Evolutionary conservation across 2,329 filamentous ascomycete genomes (phyloP), one percentile per base, ranked within the genome.

Genomic region (Arthrobotrys megalospora): DNA sequence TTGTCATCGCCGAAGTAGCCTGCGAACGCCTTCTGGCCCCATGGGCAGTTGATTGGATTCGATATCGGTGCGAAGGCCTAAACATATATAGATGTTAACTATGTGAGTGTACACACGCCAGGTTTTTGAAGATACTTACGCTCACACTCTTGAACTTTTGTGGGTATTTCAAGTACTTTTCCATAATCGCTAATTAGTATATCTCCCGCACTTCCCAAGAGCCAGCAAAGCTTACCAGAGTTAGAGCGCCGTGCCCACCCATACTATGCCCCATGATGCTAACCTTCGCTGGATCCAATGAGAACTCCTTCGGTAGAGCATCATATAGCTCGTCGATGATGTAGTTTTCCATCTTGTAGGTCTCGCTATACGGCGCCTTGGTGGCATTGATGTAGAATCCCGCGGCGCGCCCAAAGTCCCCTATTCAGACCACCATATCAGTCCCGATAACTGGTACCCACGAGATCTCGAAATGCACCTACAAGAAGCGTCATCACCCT

Each of bases 291-390:
- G 85, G 83, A 84, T 98, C 95, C 34, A 99, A 87, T 34, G 89
- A 87, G 85, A 94, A 97, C 28, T 89, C 88, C 34, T 85, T 85
- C 85, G 94, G 96, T 24, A 98, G 88, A 0, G 90, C 87, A 14
- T 87, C 86, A 0, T 94, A 95, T n/a, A 99, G 90, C 85, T 99
- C 96, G 67, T 89, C 85, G n/a, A 92, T 91, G 81, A 99, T 88
- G 87, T 99, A 99, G 80, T 88, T 90, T 87, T 98, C 94, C 96
- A 99, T 99, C 82, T 91, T 91, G 88, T 99, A 99, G 84, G 93
- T 90, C 67, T 87, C 86, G 76, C 86, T 86, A 87, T 91, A 99
- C 8, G 94, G 93, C 34, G 89, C 88, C 80, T 87, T 88, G 3
- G 90, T 93, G 8, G 95, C 94, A 84, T 99, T 91, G 81, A 99